Conservation (phyloP, 129 eudicot species). For the Mikania micrantha region DNA sequence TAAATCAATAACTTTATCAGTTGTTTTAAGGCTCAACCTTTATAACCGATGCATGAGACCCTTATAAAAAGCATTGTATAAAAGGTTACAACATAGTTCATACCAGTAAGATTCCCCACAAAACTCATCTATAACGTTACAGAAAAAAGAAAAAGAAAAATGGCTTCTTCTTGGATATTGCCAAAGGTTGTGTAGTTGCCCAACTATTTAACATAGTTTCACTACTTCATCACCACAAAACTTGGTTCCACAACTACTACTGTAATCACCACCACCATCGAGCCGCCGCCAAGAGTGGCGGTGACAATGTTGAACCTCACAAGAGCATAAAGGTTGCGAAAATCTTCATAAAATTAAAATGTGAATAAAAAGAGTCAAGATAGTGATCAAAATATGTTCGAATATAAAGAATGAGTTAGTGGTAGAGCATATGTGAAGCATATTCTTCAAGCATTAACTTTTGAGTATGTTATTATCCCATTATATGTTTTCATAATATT, state of each 20-base stretch:
- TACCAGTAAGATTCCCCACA: background rate
- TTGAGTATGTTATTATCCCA: too few relatives aligned
- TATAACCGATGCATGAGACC: background rate
- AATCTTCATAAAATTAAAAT: constrained; percentile 1
- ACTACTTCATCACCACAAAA: constrained; percentile 16
- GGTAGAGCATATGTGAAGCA: constrained; percentile 33
- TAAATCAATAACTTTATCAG: too few relatives aligned
- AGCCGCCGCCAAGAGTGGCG: constrained; percentile 18
- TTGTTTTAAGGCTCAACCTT: too few relatives aligned
- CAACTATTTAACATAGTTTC: constrained; percentile 17
- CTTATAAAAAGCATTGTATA: background rate
- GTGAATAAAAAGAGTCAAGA: constrained; percentile 11
- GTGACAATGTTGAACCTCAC: constrained; percentile 17
- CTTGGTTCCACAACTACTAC: background rate
- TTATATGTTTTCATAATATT: background rate
- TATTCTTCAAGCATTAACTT: constrained; percentile 33
- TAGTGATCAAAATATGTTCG: constrained; percentile 16
- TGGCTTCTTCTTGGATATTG: constrained; percentile 16
- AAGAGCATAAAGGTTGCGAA: constrained; percentile 9
- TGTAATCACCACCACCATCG: background rate
- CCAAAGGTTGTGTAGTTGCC: constrained; percentile 39
- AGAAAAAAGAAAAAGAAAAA: background rate
- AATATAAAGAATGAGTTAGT: constrained; percentile 29
- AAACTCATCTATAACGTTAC: background rate
- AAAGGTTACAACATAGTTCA: background rate